These are phyloP conservation scores for Neoscytalidium dimidiatum DNA, from an alignment of 2,329 filamentous ascomycete genomes.

Conservation along the genomic window DNA sequence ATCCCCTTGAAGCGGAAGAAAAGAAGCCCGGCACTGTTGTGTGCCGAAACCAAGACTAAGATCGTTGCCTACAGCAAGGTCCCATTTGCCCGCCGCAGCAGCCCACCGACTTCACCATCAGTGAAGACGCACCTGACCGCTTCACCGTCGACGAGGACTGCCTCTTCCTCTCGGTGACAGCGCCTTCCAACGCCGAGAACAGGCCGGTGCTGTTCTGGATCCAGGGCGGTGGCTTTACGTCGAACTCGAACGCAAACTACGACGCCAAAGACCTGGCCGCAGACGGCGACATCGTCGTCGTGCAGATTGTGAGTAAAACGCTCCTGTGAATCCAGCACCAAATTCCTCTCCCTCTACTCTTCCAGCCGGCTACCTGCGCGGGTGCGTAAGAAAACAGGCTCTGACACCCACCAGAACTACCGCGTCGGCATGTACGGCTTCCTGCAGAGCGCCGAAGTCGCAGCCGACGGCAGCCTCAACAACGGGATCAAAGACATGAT, in stretches of 20 bases:
- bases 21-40: no score
- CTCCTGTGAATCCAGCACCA: neutral
- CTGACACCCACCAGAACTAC: constrained; percentile 51
- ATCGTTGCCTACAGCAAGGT: constrained; percentile 20
- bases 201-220: constrained; percentile 55
- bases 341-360: neutral
- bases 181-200: constrained; percentile 40
- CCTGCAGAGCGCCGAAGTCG: constrained; percentile 57
- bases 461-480: constrained; percentile 54
- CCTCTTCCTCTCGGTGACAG: constrained; percentile 53
- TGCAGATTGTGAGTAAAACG: constrained; percentile 42
- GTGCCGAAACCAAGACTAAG: neutral
- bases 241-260: constrained; percentile 41
- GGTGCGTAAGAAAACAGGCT: neutral
- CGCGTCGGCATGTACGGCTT: constrained; percentile 61
- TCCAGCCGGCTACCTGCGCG: neutral
- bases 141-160: constrained; percentile 45
- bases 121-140: constrained; percentile 22
- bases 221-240: constrained; percentile 59
- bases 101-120: constrained; percentile 27
- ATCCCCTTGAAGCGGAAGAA: no score
- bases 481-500: constrained; percentile 56
- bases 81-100: constrained; percentile 36
- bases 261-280: constrained; percentile 61
- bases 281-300: constrained; percentile 61